Evolutionary conservation across 805 yeast species (phyloP).

Genomic region (Candida peoriensis): DNA sequence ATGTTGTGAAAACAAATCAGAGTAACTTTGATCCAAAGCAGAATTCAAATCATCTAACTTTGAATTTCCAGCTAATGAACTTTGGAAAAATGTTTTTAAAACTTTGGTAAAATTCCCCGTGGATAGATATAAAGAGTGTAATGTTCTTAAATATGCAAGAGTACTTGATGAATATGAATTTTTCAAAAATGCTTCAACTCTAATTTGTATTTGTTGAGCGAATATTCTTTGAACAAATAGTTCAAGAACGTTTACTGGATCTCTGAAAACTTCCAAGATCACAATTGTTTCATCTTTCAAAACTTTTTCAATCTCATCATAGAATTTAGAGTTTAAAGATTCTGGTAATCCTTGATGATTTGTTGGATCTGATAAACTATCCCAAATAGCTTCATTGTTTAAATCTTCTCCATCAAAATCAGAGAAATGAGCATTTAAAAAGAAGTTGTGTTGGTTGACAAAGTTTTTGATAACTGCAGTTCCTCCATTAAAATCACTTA

Average conservation of each 20-base stretch:
- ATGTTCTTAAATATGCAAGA: constrained; percentile 68
- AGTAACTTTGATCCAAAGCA: constrained; percentile 64
- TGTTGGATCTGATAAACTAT: constrained; percentile 53
- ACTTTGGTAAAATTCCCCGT: constrained; percentile 58
- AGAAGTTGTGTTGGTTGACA: constrained; percentile 72
- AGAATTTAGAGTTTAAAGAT: constrained; percentile 43
- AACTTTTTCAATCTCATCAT: constrained; percentile 53
- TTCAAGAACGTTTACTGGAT: constrained; percentile 59
- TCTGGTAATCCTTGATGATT: constrained; percentile 44
- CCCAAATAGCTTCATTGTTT: constrained; percentile 52
- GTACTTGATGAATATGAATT: constrained; percentile 59
- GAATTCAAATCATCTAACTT: constrained; percentile 34
- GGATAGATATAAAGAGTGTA: constrained; percentile 60
- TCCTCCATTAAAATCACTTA: constrained; percentile 82
- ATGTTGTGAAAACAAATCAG: constrained; percentile 70
- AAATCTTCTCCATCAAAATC: constrained; percentile 24
- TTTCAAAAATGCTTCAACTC: constrained; percentile 52
- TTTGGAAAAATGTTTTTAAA: constrained; percentile 53
- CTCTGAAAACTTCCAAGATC: constrained; percentile 67
- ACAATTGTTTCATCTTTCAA: constrained; percentile 69
- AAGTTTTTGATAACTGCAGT: constrained; percentile 75
- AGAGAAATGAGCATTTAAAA: constrained; percentile 32
- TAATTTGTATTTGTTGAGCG: constrained; percentile 61
- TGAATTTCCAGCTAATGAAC: constrained; percentile 36
- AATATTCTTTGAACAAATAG: constrained; percentile 71